Evolutionary conservation across 83 land plant species (phyloP).

Genomic region (Thuja plicata): DNA sequence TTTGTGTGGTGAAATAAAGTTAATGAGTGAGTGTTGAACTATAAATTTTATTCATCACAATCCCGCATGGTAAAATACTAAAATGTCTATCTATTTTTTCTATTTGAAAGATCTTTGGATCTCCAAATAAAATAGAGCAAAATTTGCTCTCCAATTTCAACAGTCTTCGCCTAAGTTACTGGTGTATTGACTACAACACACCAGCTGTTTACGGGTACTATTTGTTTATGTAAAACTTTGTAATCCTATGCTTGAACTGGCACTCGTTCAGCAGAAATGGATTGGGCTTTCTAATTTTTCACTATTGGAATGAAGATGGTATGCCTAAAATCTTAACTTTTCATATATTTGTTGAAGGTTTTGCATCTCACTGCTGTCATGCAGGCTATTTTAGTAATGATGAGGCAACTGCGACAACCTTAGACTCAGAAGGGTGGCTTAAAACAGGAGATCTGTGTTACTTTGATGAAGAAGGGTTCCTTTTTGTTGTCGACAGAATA

Average conservation of each 20-base stretch:
- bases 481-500: constrained; percentile 66
- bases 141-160: no score
- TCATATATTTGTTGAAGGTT: background rate
- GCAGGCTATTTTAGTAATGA: constrained; percentile 61
- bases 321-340: background rate
- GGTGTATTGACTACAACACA: no score
- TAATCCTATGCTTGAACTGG: background rate
- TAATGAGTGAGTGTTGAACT: no score
- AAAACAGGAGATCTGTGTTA: constrained; percentile 77
- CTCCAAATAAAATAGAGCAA: no score
- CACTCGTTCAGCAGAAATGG: background rate
- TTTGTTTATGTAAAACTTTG: background rate
- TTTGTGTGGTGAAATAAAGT: no score
- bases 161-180: no score
- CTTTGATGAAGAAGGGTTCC: constrained; percentile 57
- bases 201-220: background rate
- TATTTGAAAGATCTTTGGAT: no score
- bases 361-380: background rate
- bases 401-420: constrained; percentile 49
- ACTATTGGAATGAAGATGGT: background rate
- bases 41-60: no score
- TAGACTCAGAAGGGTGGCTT: constrained; percentile 72
- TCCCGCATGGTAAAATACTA: no score
- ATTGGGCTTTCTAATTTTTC: background rate
- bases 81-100: no score